These are phyloP conservation scores for Aspergillus pseudoglaucus DNA, from an alignment of 2,329 filamentous ascomycete genomes.

Conservation along the genomic window DNA sequence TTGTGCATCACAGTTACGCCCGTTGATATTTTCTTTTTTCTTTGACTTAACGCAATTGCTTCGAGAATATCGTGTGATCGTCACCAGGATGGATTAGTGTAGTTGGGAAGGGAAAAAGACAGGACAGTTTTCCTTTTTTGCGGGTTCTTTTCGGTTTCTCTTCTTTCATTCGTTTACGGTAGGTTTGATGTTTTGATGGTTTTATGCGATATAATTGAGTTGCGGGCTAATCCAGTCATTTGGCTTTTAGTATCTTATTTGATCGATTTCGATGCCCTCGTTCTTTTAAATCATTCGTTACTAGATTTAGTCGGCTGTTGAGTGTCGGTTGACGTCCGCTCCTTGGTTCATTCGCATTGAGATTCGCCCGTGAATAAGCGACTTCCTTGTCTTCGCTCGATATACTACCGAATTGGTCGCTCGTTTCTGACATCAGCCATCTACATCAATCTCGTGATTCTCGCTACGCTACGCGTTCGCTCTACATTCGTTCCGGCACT, in stretches of 20 bases:
- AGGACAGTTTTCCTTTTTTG: neutral
- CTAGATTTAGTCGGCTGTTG: conserved; percentile 10
- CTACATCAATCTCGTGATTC: neutral
- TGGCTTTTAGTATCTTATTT: neutral
- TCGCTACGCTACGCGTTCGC: conserved; percentile 3
- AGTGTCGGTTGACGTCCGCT: conserved; percentile 17
- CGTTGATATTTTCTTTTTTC: neutral
- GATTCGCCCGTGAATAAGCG: neutral
- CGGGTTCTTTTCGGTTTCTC: neutral
- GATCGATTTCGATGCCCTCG: conserved; percentile 4
- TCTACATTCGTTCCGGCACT: neutral
- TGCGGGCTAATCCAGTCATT: neutral
- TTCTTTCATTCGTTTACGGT: conserved; percentile 1
- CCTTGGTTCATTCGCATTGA: conserved; percentile 9
- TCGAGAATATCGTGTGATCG: neutral
- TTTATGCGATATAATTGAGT: neutral
- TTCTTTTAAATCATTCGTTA: conserved; percentile 1
- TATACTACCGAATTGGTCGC: neutral
- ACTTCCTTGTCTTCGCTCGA: neutral
- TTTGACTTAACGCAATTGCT: neutral
- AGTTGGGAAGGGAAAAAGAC: too few relatives aligned
- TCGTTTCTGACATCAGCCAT: neutral
- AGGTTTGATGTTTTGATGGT: neutral
- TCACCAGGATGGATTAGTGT: neutral
- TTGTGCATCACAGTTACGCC: too few relatives aligned